Conservation (phyloP, 495 filamentous ascomycete genomes). For the Polyplosphaeria fusca region DNA sequence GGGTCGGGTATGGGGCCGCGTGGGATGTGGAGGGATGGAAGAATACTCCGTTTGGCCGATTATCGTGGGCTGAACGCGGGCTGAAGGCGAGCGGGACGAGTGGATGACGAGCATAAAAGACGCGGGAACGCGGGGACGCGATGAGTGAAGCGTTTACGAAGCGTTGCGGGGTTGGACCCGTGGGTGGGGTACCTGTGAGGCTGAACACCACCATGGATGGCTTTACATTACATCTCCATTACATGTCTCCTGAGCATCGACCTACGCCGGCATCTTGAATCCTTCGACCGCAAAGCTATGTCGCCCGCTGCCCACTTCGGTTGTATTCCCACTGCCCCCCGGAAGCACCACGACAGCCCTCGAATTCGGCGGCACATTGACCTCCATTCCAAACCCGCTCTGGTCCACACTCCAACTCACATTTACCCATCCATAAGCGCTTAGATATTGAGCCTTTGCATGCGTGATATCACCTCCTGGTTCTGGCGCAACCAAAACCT, state of each 20-base stretch:
- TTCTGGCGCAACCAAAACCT: conserved; percentile 4
- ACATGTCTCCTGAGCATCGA: not conserved
- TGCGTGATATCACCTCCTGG: conserved; percentile 8
- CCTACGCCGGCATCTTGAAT: not conserved
- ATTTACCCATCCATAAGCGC: conserved; percentile 18
- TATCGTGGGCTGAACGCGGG: no score
- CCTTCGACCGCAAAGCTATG: not conserved
- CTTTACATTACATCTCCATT: no score
- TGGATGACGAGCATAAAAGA: no score
- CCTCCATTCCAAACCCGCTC: not conserved
- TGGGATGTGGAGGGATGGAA: no score
- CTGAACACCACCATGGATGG: no score
- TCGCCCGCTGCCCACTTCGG: not conserved
- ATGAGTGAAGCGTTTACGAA: no score
- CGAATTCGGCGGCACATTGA: not conserved
- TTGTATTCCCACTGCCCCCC: not conserved
- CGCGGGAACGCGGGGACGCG: no score
- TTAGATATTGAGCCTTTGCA: conserved; percentile 5
- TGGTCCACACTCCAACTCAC: not conserved
- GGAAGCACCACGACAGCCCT: not conserved
- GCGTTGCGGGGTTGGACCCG: no score
- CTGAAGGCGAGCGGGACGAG: no score
- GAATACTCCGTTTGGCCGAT: no score
- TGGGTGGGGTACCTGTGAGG: no score
- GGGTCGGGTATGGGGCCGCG: not conserved